Evolutionary conservation across 208 protist species (phyloP).

Genomic region (Borovskyia barvae): DNA sequence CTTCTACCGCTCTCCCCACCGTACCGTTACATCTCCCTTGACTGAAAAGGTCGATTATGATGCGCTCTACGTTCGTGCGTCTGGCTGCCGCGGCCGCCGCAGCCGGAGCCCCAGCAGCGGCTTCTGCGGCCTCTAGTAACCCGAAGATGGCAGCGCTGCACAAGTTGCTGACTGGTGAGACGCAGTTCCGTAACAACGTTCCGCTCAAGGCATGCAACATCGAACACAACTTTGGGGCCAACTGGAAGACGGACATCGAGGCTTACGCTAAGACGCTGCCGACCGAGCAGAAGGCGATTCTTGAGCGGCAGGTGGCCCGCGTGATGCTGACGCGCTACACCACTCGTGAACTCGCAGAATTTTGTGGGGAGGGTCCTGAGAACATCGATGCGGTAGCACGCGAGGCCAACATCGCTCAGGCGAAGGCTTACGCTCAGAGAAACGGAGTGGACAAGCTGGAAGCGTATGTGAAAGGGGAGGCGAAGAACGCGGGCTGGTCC

Average conservation of each 20-base stretch:
- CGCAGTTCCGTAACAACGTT: conserved; percentile 80
- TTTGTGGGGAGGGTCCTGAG: conserved; percentile 68
- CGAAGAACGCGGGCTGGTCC: conserved; percentile 86
- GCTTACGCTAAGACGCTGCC: conserved; percentile 72
- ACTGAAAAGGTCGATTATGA: conserved; percentile 22
- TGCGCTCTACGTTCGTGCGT: conserved; percentile 49
- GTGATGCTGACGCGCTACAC: conserved; percentile 86
- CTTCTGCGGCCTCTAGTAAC: conserved; percentile 31
- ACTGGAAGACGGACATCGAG: conserved; percentile 70
- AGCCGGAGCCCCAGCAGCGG: conserved; percentile 14
- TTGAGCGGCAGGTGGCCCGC: conserved; percentile 81
- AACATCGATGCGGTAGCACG: conserved; percentile 69
- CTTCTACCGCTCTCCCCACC: too few species aligned
- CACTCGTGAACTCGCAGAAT: conserved; percentile 80
- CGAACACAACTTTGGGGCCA: conserved; percentile 84
- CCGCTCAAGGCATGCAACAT: conserved; percentile 88
- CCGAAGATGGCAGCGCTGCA: conserved; percentile 78
- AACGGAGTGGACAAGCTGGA: conserved; percentile 77
- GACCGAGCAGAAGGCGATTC: conserved; percentile 59
- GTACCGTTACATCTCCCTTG: not conserved
- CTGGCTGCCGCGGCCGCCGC: conserved; percentile 37
- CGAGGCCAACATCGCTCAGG: conserved; percentile 75
- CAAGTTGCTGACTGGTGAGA: conserved; percentile 86
- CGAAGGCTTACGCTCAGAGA: conserved; percentile 55
- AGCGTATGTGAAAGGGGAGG: conserved; percentile 69